Percentiles rank a stretch among this genome's conserved stretches.
Conservation (phyloP, 192 early-diverging fungal species). For the Spizellomyces sp. region DNA sequence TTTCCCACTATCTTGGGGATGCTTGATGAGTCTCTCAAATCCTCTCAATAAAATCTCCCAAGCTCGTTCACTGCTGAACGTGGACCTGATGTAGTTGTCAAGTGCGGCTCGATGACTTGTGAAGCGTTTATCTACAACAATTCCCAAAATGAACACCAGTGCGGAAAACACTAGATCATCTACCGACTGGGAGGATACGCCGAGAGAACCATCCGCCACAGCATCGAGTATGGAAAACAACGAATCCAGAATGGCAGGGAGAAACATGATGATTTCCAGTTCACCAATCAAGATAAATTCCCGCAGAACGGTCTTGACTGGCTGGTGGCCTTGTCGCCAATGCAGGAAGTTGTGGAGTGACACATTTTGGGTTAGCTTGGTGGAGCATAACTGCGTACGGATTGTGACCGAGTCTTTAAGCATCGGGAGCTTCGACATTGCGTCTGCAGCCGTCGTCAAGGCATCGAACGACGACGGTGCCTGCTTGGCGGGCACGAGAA, state of each 20-base stretch:
- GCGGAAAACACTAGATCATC: conserved; percentile 51
- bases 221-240: conserved; percentile 62
- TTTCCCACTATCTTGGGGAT: conserved; percentile 35
- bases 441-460: conserved; percentile 30
- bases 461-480: conserved; percentile 13
- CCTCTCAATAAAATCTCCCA: conserved; percentile 37
- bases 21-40: conserved; percentile 46
- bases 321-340: conserved; percentile 52
- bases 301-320: conserved; percentile 30
- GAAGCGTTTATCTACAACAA: conserved; percentile 65
- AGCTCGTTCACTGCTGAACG: conserved; percentile 41
- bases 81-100: conserved; percentile 62
- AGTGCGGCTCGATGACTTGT: conserved; percentile 57
- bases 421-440: conserved; percentile 28
- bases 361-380: conserved; percentile 66
- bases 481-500: conserved; percentile 16
- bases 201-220: conserved; percentile 21
- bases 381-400: conserved; percentile 65
- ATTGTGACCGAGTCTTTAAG: conserved; percentile 54
- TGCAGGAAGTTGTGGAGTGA: conserved; percentile 65
- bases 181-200: conserved; percentile 2
- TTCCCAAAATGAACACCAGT: conserved; percentile 58
- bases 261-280: conserved; percentile 71
- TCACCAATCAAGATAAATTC: conserved; percentile 52
- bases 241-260: conserved; percentile 63